Evolutionary conservation across 805 yeast species (phyloP), one percentile per base, ranked within the genome.

Genomic region (Sugiyamaella mastotermitis): DNA sequence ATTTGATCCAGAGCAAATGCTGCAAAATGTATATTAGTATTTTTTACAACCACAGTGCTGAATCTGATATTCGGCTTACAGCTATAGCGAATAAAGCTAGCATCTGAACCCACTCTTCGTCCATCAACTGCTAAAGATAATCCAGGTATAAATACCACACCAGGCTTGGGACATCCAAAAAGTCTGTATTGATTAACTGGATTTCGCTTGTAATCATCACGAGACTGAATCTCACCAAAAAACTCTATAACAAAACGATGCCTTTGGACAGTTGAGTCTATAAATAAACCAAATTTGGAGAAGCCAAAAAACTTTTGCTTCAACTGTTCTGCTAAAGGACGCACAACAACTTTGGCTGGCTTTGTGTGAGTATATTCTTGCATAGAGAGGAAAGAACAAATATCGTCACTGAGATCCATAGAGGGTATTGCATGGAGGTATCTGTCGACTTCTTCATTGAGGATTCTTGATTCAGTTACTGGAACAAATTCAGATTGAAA

Each of bases 51-150:
- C 10, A 62, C 52, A 1, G 83, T 68, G 31, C 67, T 68, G 20
- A 90, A 61, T 43, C 68, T 74, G 52, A 87, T 80, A 58, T 86
- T 87, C 5, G 95, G 86, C 8, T 71, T 59, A 52, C 96, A 84
- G 7, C 87, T 66, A 42, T 81, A 75, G 42, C 97, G 67, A 21
- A 84, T 65, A 55, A 83, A 90, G 35, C 95, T 61, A 0, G 87
- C 66, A 23, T 71, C 68, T 49, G 85, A 83, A 0, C 97, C 97
- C 3, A 76, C 69, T 29, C 78, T 72, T 42, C 96, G 69, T n/a
- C 87, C 73, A 58, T 88, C 96, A 13, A 88, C 63, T 3, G 72
- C 79, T n/a, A 87, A 49, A 0, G 81, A 80, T 37, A 78, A 58
- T 0, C 78, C 69, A 37, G 77, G 74, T 6, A 56, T 49, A 46